Percentiles rank a stretch among this genome's conserved stretches.
Evolutionary conservation across 192 early-diverging fungal species (phyloP).

Genomic region (Coemansia sp.): DNA sequence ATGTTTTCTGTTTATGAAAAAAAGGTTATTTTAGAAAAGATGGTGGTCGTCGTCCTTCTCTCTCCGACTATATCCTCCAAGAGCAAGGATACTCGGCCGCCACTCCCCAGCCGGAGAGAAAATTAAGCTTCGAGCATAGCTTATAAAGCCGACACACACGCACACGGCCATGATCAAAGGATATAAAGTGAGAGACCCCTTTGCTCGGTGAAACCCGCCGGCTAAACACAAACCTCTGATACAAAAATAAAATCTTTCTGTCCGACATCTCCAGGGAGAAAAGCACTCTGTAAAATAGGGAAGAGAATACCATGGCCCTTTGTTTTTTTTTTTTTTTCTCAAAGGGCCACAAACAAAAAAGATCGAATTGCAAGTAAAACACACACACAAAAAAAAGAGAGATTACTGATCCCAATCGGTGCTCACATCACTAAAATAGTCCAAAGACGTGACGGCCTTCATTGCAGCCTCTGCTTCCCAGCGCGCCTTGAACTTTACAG

Average conservation of each 20-base stretch:
- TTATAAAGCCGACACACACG: background rate
- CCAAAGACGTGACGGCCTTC: conserved; percentile 26
- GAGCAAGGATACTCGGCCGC: too few species aligned
- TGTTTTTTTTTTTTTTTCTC: too few species aligned
- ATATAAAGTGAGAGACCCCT: background rate
- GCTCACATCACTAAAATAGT: conserved; percentile 27
- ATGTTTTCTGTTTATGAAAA: background rate
- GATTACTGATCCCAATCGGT: conserved; percentile 37
- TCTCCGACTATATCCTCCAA: background rate
- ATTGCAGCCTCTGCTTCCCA: conserved; percentile 51
- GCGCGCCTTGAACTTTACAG: conserved; percentile 37
- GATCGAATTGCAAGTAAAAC: background rate
- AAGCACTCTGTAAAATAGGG: too few species aligned
- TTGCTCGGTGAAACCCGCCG: background rate
- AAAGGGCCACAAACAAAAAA: background rate
- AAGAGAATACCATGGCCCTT: background rate
- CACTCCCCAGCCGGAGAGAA: background rate
- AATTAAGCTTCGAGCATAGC: background rate
- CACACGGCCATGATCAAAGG: background rate
- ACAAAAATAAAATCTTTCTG: background rate
- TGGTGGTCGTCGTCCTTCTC: background rate
- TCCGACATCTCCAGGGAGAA: background rate
- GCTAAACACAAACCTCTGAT: background rate
- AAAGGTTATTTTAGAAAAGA: background rate
- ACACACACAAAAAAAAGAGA: background rate